Base-by-base conservation (phyloP, 2,329 filamentous ascomycete genomes). In the Diplocarpon mali region DNA sequence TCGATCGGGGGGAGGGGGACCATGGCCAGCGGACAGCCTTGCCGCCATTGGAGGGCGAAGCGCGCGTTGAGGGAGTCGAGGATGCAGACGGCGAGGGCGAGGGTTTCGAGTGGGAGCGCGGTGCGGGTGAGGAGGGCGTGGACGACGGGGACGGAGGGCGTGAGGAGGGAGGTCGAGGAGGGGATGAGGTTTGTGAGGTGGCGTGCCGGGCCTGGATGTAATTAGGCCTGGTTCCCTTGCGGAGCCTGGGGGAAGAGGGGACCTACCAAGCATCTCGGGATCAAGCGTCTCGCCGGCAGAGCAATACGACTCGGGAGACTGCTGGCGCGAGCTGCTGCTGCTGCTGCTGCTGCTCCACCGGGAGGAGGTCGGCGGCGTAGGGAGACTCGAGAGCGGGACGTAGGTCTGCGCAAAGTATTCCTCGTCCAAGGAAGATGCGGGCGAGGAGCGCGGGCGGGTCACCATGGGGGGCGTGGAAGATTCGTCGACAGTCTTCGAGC, bases 131-230 rank as follows among this genome's bases (percentile, higher is more conserved):
- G 68, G 52, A 83, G 73, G 38, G 69, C 68, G 59, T 82, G 78
- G 16, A 82, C 73, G 38, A 76, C 65, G 30, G 71, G 63, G 27
- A 78, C 67, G 1, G 76, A 82, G 2, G 79, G 70, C 1, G 67
- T 66, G 47, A 70, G 70, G 46, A 80, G 67, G 17, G 78, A 82
- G 46, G 77, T 76, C 11, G 75, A 72, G 9, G 75, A 71, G 10
- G 79, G 79, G 45, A 83, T 71, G 60, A 83, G 71, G 61, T 80
- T 80, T 56, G 77, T 74, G 45, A 83, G 71, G 57, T 82, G 78
- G 39, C 77, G 72, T 50, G 79, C 76, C 42, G 79, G 75, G 48
- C 78, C 79, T 83, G 59, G 39, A 37, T 42, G 13, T 46, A 9
- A 54, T 61, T 55, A 61, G 59, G 52, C 29, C 27, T 39, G 41